Evolutionary conservation across 2,329 filamentous ascomycete genomes (phyloP).

Genomic region (Phialophora tarda): DNA sequence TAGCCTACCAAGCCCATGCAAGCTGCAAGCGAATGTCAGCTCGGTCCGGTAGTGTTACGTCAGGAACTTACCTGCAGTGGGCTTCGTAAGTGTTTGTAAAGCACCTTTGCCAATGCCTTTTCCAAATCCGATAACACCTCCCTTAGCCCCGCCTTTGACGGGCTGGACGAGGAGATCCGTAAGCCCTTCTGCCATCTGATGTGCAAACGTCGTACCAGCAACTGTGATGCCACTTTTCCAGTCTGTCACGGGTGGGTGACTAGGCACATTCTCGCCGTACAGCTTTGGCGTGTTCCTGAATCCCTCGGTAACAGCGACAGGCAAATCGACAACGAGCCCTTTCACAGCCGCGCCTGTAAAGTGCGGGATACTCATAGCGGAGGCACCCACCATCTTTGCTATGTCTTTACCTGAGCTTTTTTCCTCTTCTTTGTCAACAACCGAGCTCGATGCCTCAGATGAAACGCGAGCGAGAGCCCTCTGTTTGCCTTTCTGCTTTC

Average conservation of each 20-base stretch:
- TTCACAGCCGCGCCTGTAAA: conserved; percentile 18
- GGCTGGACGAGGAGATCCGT: conserved; percentile 54
- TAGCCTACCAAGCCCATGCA: conserved; percentile 44
- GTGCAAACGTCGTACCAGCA: conserved; percentile 52
- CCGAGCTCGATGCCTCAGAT: background rate
- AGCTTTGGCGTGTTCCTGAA: conserved; percentile 60
- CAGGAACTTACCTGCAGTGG: conserved; percentile 16
- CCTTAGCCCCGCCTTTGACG: conserved; percentile 47
- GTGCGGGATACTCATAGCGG: conserved; percentile 22
- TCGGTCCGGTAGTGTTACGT: conserved; percentile 40
- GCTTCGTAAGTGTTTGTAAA: conserved; percentile 18
- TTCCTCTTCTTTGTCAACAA: background rate
- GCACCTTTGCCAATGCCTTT: conserved; percentile 53
- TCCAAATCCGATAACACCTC: conserved; percentile 49
- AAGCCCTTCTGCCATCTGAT: conserved; percentile 53
- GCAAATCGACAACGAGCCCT: conserved; percentile 51
- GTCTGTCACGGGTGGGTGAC: conserved; percentile 50
- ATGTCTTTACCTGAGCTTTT: conserved; percentile 31
- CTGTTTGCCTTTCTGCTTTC: conserved; percentile 7
- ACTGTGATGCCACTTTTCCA: conserved; percentile 54
- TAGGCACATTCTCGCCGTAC: conserved; percentile 57
- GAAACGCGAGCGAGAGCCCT: conserved; percentile 4
- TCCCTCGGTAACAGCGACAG: conserved; percentile 57
- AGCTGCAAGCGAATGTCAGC: conserved; percentile 21
- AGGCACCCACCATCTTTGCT: conserved; percentile 36